phyloP scores from a whole-genome alignment of 2,329 filamentous ascomycete genomes.

The Aspergillus arachidicola region DNA sequence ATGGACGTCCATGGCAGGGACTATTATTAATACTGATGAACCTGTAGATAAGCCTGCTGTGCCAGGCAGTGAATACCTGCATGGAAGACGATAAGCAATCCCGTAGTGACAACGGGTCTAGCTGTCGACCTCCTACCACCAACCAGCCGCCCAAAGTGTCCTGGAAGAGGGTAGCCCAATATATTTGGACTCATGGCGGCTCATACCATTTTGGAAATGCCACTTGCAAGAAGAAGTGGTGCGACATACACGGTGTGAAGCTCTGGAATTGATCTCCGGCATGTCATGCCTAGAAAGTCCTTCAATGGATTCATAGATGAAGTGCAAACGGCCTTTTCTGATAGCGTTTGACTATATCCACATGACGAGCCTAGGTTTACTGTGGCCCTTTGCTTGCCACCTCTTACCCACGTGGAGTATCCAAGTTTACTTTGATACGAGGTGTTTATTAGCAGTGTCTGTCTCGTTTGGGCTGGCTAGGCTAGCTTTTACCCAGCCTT shows the following conservation, averaged over 20 bases:
- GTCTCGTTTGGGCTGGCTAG: background rate
- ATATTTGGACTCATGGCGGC: constrained; percentile 55
- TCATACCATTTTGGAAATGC: constrained; percentile 63
- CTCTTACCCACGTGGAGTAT: background rate
- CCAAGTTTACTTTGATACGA: background rate
- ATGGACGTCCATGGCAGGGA: background rate
- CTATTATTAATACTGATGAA: constrained; percentile 1
- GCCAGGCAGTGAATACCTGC: constrained; percentile 39
- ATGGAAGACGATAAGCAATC: constrained; percentile 19
- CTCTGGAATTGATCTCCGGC: constrained; percentile 7
- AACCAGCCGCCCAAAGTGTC: constrained; percentile 49
- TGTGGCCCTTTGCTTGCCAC: background rate
- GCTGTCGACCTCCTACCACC: constrained; percentile 7
- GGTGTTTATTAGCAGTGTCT: background rate
- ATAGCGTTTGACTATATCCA: background rate
- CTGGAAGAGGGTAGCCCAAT: constrained; percentile 62
- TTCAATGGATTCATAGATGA: background rate
- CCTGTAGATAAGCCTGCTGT: constrained; percentile 42
- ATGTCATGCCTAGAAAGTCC: background rate
- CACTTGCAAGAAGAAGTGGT: constrained; percentile 66
- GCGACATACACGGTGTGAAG: constrained; percentile 43
- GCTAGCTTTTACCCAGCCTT: background rate
- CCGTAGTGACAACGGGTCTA: constrained; percentile 3
- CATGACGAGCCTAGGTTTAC: background rate
- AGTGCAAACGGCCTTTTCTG: background rate